These are phyloP conservation scores for Zasmidium cellare DNA, from an alignment of 2,329 filamentous ascomycete species.

Conservation along the genomic window DNA sequence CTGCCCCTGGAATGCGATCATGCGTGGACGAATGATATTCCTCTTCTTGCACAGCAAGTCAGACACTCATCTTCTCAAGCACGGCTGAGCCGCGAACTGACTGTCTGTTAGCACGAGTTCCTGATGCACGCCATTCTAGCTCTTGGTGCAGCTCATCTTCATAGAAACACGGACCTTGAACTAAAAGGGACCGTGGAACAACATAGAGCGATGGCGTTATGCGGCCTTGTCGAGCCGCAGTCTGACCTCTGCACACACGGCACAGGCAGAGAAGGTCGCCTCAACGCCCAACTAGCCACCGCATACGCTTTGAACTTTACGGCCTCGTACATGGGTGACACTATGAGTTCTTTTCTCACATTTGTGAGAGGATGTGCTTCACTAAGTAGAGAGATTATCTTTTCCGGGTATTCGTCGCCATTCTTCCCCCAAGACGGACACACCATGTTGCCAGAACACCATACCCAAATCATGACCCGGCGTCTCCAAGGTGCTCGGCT, in stretches of 20 bases:
- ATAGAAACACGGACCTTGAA: background rate
- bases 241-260: background rate
- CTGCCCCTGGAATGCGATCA: background rate
- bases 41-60: background rate
- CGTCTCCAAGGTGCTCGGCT: no score
- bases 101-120: background rate
- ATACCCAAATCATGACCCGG: background rate
- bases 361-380: background rate
- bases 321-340: background rate
- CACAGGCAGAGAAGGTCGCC: background rate
- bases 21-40: background rate
- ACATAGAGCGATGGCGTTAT: background rate
- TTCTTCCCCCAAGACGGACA: background rate
- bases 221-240: background rate
- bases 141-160: background rate
- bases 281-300: background rate
- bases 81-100: no score
- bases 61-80: no score
- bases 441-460: background rate
- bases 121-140: slow-evolving; percentile 1
- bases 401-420: background rate
- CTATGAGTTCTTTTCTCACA: background rate
- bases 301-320: background rate
- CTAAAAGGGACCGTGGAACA: background rate
- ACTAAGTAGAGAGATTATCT: background rate